These are phyloP conservation scores for Phytophthora cajani DNA, from an alignment of 352 stramenopile genomes.

Conservation along the genomic window DNA sequence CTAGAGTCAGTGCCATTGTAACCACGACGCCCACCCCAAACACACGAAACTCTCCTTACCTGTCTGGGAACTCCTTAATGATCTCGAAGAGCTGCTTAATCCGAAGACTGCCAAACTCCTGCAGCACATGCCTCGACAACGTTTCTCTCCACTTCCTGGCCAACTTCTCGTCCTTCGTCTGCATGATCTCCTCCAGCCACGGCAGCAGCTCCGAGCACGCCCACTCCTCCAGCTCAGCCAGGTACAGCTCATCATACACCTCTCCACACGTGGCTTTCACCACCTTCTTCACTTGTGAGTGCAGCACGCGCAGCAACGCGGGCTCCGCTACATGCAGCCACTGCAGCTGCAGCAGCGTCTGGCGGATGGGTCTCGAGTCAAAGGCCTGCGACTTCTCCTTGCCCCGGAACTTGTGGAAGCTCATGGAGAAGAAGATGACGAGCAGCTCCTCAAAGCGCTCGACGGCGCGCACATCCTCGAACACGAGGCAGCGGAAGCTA, in stretches of 20 bases:
- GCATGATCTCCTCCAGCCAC: conserved; percentile 65
- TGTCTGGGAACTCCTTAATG: conserved; percentile 97
- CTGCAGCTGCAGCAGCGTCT: conserved; percentile 60
- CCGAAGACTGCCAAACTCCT: conserved; percentile 79
- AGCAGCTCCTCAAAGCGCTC: conserved; percentile 70
- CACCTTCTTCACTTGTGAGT: conserved; percentile 61
- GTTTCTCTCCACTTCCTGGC: conserved; percentile 51
- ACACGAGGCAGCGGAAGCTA: conserved; percentile 61
- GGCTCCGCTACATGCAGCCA: conserved; percentile 61
- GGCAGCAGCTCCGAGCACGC: conserved; percentile 58
- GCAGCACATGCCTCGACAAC: conserved; percentile 55
- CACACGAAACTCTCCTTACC: conserved; percentile 27
- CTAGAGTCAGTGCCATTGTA: neutral
- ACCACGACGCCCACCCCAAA: neutral
- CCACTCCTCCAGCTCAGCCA: conserved; percentile 60
- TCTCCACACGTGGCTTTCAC: conserved; percentile 59
- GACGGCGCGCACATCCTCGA: conserved; percentile 45
- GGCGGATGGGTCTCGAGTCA: conserved; percentile 53
- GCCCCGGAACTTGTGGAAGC: conserved; percentile 68
- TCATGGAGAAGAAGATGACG: conserved; percentile 78
- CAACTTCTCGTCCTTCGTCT: conserved; percentile 23
- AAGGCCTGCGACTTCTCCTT: conserved; percentile 64
- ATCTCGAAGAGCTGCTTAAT: conserved; percentile 97
- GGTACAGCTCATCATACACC: conserved; percentile 53
- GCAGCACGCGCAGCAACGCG: conserved; percentile 57